Evolutionary conservation across 2,329 filamentous ascomycete genomes (phyloP).

Genomic region (Fusarium nygamai): DNA sequence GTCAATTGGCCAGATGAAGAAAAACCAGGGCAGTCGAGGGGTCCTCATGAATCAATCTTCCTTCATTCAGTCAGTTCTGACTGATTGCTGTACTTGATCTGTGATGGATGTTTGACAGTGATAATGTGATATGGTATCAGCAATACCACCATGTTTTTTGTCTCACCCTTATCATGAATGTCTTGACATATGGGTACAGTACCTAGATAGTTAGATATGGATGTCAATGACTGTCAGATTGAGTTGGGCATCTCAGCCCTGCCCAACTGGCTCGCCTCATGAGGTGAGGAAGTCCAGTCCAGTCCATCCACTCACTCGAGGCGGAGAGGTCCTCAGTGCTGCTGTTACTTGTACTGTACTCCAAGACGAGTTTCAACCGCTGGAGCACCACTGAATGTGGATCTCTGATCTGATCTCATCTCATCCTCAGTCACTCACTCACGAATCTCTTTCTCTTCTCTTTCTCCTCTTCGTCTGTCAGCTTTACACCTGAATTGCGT

Average conservation of each 20-base stretch:
- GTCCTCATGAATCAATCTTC: background rate
- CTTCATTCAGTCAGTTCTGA: background rate
- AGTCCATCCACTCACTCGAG: background rate
- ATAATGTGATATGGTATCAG: background rate
- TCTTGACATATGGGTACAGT: background rate
- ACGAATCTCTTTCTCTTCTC: background rate
- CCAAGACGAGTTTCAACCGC: background rate
- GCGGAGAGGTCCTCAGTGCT: background rate
- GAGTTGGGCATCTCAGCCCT: constrained; percentile 17
- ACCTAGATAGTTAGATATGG: background rate
- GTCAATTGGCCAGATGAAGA: constrained; percentile 32
- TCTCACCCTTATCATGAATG: background rate
- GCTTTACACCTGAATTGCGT: background rate
- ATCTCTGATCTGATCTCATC: constrained; percentile 5
- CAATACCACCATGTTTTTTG: background rate
- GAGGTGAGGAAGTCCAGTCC: background rate
- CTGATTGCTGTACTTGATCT: background rate
- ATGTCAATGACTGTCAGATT: background rate
- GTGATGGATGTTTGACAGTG: background rate
- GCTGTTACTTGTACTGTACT: background rate
- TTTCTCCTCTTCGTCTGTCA: background rate
- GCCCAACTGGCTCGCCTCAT: background rate
- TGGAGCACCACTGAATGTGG: constrained; percentile 1
- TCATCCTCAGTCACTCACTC: background rate
- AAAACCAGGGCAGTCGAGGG: constrained; percentile 20